Conservation (phyloP, 495 filamentous ascomycete genomes). For the Elasticomyces elasticus region DNA sequence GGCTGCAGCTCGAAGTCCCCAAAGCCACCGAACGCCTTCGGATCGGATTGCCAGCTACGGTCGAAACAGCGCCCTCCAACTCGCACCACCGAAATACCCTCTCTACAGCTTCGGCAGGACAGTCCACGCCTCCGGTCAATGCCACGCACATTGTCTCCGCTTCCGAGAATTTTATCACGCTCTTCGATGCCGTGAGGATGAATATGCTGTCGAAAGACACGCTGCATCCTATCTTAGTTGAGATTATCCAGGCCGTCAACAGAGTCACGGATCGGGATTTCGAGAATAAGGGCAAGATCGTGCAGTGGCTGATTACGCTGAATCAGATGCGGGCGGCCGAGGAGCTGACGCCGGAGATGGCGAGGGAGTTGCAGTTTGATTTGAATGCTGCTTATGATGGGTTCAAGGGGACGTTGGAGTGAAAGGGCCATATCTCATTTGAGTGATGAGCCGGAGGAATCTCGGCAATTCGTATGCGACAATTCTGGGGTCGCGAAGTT, state of each 20-base stretch:
- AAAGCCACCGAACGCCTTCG: conserved; percentile 86
- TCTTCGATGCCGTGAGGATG: conserved; percentile 85
- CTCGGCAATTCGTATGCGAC: background rate
- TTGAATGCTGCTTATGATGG: conserved; percentile 86
- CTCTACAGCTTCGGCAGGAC: conserved; percentile 18
- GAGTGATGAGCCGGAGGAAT: background rate
- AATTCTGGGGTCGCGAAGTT: background rate
- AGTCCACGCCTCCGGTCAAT: conserved; percentile 37
- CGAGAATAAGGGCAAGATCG: conserved; percentile 88
- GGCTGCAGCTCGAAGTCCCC: conserved; percentile 74
- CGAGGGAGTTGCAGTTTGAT: conserved; percentile 75
- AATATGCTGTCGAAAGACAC: conserved; percentile 89
- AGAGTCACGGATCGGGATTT: conserved; percentile 91
- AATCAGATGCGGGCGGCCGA: conserved; percentile 96
- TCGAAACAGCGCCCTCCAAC: conserved; percentile 40
- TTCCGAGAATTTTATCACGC: conserved; percentile 96
- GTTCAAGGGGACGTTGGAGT: conserved; percentile 63
- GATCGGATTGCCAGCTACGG: conserved; percentile 68
- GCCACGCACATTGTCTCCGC: conserved; percentile 71
- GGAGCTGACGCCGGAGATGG: conserved; percentile 78
- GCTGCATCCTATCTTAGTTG: conserved; percentile 82
- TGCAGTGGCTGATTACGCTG: conserved; percentile 92
- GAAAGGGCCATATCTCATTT: background rate
- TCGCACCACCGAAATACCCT: conserved; percentile 40
- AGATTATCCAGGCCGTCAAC: conserved; percentile 92